phyloP scores from a whole-genome alignment of 2,329 filamentous ascomycete genomes.

The Alternaria triticina region DNA sequence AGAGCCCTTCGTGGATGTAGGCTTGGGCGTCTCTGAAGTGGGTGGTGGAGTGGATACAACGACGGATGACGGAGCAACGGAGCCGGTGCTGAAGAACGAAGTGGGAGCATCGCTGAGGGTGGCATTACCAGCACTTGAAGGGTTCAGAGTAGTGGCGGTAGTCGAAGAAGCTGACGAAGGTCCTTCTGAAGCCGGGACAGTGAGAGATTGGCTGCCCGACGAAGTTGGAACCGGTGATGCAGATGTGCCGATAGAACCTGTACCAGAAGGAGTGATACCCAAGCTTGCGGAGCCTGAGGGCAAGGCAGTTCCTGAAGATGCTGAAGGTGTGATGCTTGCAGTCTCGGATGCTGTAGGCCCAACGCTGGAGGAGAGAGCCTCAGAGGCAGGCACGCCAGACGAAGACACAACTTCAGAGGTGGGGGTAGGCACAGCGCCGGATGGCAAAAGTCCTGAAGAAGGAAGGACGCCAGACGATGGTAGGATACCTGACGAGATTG shows the following conservation, averaged over 20 bases:
- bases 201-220: slow-evolving; percentile 14
- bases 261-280: slow-evolving; percentile 14
- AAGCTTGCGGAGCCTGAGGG: slow-evolving; percentile 1
- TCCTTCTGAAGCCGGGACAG: slow-evolving; percentile 26
- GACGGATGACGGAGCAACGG: not conserved
- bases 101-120: slow-evolving; percentile 17
- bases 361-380: slow-evolving; percentile 4
- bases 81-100: not conserved
- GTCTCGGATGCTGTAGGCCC: slow-evolving; percentile 15
- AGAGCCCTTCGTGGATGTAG: slow-evolving; percentile 4
- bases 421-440: slow-evolving; percentile 4
- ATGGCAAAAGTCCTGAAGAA: slow-evolving; percentile 13
- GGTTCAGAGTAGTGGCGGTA: slow-evolving; percentile 2
- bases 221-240: slow-evolving; percentile 6
- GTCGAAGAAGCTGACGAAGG: slow-evolving; percentile 12
- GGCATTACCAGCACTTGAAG: slow-evolving; percentile 14
- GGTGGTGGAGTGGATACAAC: not conserved
- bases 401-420: slow-evolving; percentile 15
- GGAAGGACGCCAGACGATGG: slow-evolving; percentile 6
- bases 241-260: slow-evolving; percentile 12
- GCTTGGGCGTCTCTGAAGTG: slow-evolving; percentile 1
- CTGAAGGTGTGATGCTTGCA: slow-evolving; percentile 10
- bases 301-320: not conserved
- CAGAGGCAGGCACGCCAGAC: slow-evolving; percentile 12
- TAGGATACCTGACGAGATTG: slow-evolving; percentile 8